Evolutionary conservation across 2,329 filamentous ascomycete genomes (phyloP).

Genomic region (Pseudopyricularia javanii): DNA sequence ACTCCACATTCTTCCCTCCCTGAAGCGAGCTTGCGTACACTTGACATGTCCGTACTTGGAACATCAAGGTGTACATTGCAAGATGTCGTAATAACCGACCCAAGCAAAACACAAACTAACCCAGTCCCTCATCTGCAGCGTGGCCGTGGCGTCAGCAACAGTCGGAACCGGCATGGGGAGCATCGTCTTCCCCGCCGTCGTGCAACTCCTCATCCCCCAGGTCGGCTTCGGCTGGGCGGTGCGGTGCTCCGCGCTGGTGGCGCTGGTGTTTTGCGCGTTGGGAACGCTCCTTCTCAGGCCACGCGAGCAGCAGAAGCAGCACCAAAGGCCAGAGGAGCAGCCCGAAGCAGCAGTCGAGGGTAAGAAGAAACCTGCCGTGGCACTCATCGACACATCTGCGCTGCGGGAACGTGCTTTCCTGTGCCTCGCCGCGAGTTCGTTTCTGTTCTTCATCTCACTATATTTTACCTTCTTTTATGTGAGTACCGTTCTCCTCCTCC

Average conservation of each 20-base stretch:
- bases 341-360: background rate
- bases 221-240: conserved; percentile 57
- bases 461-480: conserved; percentile 40
- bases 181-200: conserved; percentile 47
- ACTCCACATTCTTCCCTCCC: background rate
- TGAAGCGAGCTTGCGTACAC: background rate
- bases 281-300: conserved; percentile 30
- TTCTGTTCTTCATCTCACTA: conserved; percentile 33
- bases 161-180: conserved; percentile 51
- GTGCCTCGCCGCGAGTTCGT: conserved; percentile 23
- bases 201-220: conserved; percentile 43
- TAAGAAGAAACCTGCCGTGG: background rate
- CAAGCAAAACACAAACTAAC: background rate
- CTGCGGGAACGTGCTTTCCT: conserved; percentile 35
- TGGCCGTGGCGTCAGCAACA: conserved; percentile 47
- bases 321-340: conserved; percentile 29
- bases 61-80: background rate
- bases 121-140: conserved; percentile 2
- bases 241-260: conserved; percentile 46
- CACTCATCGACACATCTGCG: conserved; percentile 34
- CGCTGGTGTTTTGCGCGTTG: conserved; percentile 29
- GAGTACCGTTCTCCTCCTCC: conserved; percentile 8
- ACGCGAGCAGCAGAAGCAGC: conserved; percentile 16
- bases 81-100: background rate
- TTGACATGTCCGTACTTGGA: background rate